Evolutionary conservation across 78 protist species (phyloP).

Genomic region (Cavenderia fasciculata): DNA sequence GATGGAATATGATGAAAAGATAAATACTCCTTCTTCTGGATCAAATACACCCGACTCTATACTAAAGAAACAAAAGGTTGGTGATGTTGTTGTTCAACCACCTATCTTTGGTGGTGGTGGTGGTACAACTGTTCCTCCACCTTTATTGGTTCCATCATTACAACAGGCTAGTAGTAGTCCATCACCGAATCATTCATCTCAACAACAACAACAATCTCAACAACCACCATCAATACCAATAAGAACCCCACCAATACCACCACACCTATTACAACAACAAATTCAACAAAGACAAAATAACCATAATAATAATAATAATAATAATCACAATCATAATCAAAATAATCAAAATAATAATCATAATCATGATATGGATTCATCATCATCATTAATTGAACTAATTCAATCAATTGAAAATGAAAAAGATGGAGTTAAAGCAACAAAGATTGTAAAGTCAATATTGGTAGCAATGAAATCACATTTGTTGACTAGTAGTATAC

Average conservation of each 20-base stretch:
- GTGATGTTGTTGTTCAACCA: too few species aligned
- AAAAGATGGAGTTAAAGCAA: neutral
- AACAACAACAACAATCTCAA: slow-evolving; percentile 16
- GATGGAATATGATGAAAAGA: neutral
- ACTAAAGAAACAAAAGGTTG: neutral
- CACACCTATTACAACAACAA: neutral
- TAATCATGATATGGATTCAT: too few species aligned
- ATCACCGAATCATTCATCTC: slow-evolving; percentile 2
- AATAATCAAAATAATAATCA: too few species aligned
- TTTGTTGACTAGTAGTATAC: too few species aligned
- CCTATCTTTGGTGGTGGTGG: neutral
- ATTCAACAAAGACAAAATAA: too few species aligned
- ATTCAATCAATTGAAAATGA: neutral
- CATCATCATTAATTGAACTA: too few species aligned
- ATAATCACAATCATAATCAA: too few species aligned
- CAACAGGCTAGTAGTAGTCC: slow-evolving; percentile 17
- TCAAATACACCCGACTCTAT: neutral
- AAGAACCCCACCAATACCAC: neutral
- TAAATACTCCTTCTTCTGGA: neutral
- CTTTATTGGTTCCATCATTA: neutral
- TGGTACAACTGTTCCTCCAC: slow-evolving; percentile 1
- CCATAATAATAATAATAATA: too few species aligned
- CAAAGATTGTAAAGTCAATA: neutral
- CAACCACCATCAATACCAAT: neutral
- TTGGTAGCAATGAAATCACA: neutral